Base-by-base conservation (phyloP, 2,329 filamentous ascomycete species). In the Neophaeococcomyces mojaviensis region DNA sequence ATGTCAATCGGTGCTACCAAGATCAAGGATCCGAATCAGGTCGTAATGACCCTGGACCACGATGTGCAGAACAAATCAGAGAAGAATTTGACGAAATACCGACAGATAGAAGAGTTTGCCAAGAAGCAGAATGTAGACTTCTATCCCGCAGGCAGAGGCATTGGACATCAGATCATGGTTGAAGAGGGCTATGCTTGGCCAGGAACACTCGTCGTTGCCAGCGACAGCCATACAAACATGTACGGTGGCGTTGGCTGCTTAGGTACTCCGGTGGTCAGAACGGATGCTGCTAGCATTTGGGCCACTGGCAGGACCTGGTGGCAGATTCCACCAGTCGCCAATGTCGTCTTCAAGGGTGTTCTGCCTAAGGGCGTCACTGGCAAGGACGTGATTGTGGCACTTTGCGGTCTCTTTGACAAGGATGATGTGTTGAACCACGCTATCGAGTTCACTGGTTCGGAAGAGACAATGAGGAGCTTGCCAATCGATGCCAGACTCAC, bases 111-210 rank as follows among this genome's bases (percentile, higher is more conserved):
- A 61, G 76, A 81, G 51, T 95, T 97, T 66, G 90, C 87, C 1
- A 73, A 76, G 58, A 73, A 79, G 51, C 86, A 96, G 48, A 85
- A 84, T 2, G 76, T 94, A 1, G 72, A 81, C 47, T 88, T 89
- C 61, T 94, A 83, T 58, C 81, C 81, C 1, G 82, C 86, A 1
- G 86, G 86, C 1, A 67, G 79, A 36, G 87, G 87, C 10, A 95
- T 95, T 58, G 89, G 88, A 0, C 90, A 96, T 63, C 90, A 96
- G 64, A 82, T 90, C 55, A 88, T 92, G 84, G 78, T 94, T 0
- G 88, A 95, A 63, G 87, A 87, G 63, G 83, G 81, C 12, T 88
- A 74, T 71, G 84, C 71, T 58, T 97, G 88, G 88, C 90, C 90
- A 0, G 84, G 86, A 1, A 94, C 86, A 0, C 64, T 96, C 41